Evolutionary conservation across 1,284 basidiomycete species (phyloP), one percentile per base, ranked within the genome.

Genomic region (Tilletia setariae): DNA sequence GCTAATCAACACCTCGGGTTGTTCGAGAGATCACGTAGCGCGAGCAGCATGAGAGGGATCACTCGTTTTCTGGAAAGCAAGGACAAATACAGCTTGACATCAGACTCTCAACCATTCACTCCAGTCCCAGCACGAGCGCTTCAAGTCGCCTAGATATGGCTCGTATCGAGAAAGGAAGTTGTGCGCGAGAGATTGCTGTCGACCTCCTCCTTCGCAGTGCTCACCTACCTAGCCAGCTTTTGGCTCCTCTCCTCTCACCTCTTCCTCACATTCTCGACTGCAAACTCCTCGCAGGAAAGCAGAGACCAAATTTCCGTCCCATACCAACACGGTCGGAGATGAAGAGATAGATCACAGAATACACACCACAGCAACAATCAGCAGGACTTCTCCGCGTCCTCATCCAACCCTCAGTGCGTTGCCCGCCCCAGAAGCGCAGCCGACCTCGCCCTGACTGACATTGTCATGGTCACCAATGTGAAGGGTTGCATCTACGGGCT

Each of bases 401-500:
- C 53, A 8, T 30, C 56, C 56, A 15, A 35, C 9, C 28, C 56
- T 32, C 13, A 25, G 23, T 28, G 4, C 51, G 28, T 11, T 19
- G 30, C 56, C 19, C 56, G 56, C 19, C 56, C 56, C n/a, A 25
- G 42, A 2, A 63, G 43, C 67, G 3, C 15, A 44, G 35, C 46
- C 28, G 86, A 88, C 69, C 84, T 89, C 19, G 86, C 88, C 40
- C 84, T 93, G 3, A 83, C 91, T 71, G 90, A 92, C 78, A 87
- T 91, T 59, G 89, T 93, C 61, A 86, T 95, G 11, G 87, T 93
- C 15, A 90, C 93, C 2, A 91, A 91, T 8, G 88, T 94, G 19
- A 93, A 95, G 82, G 93, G 93, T 28, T 90, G 89, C 70, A 89
- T 95, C 61, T 91, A 93, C 84, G 93, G 91, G 0, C 85, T 78